phyloP scores from a whole-genome alignment of 2,329 filamentous ascomycete genomes.

The Claviceps fusiformis region DNA sequence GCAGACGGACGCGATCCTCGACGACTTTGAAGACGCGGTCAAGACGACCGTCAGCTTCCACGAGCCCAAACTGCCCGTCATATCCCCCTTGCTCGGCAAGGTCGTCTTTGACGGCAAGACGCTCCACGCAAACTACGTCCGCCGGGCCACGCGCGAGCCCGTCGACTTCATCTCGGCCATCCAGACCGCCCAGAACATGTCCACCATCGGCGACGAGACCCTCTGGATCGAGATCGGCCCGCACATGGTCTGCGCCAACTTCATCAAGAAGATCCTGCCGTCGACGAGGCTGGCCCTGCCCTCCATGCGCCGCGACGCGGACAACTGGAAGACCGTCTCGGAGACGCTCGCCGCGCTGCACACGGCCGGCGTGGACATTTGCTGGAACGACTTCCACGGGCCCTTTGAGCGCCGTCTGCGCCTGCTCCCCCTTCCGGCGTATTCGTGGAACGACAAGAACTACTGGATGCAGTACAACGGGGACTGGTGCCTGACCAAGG shows the following conservation, averaged over 20 bases:
- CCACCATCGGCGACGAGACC: conserved; percentile 38
- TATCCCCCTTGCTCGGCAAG: conserved; percentile 32
- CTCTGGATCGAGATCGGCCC: conserved; percentile 57
- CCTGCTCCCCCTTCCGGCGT: conserved; percentile 52
- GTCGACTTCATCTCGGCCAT: conserved; percentile 52
- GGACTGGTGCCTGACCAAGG: conserved; percentile 59
- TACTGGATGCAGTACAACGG: conserved; percentile 54
- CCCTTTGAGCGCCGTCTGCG: conserved; percentile 26
- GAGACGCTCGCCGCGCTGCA: conserved; percentile 44
- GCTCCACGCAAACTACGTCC: conserved; percentile 38
- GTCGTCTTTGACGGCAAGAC: conserved; percentile 32
- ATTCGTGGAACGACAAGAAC: conserved; percentile 59
- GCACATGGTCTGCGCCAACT: conserved; percentile 46
- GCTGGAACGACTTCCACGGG: conserved; percentile 55
- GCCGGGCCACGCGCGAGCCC: conserved; percentile 44
- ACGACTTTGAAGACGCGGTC: conserved; percentile 26
- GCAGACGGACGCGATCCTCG: conserved; percentile 26
- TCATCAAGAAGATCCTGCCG: conserved; percentile 46
- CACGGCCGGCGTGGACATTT: conserved; percentile 26
- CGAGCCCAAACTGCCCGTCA: conserved; percentile 6
- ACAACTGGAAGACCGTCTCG: conserved; percentile 50
- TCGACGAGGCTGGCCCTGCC: conserved; percentile 35
- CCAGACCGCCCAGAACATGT: conserved; percentile 30
- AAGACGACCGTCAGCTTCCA: conserved; percentile 1
- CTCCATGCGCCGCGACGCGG: conserved; percentile 46